Base-by-base conservation (phyloP, 768 basidiomycete species). In the Cystofilobasidium ferigula region DNA sequence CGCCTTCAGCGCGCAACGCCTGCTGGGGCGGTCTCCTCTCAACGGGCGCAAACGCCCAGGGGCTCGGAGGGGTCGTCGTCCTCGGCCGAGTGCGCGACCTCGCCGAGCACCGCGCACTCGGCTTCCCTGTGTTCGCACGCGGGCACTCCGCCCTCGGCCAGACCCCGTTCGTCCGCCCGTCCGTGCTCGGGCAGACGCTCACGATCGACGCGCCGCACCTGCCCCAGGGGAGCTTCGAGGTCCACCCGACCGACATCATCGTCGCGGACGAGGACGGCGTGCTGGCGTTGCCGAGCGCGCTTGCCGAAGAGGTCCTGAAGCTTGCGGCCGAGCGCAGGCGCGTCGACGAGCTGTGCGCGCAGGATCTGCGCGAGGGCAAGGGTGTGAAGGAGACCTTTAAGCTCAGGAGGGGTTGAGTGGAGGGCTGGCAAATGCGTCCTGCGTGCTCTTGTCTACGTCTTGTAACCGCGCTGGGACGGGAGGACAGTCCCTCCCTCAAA, bases 191-290 rank as follows among this genome's bases (percentile, higher is more conserved):
- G 68, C 77, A 87, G 2, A 81, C 88, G 0, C 72, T 90, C 38
- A 72, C 76, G 36, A 74, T 77, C 61, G 51, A 54, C 12, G 51
- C 30, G 7, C 28, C 51, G 6, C 51, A 54, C 16, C 51, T 54
- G 3, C 28, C 3, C n/a, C 73, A 73, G 16, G 51, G 51, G 1
- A 20, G 73, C 12, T 84, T 87, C 70, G 79, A 71, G 3, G 80
- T 94, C 8, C 73, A 82, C 22, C 86, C 91, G 2, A 87, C 85
- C 2, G 91, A 93, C 74, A 82, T 85, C 81, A 81, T 94, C 57
- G 74, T 92, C n/a, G 89, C 85, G 30, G 92, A 95, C 74, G 81
- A 84, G 64, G 88, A 95, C 73, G 91, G 93, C 1, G 88, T 93
- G 0, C 88, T 97, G 3, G 88, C 85, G 71, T 82, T 94, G 32